Evolutionary conservation across 2,329 filamentous ascomycete genomes (phyloP).

Genomic region (Cordyceps cicadae): DNA sequence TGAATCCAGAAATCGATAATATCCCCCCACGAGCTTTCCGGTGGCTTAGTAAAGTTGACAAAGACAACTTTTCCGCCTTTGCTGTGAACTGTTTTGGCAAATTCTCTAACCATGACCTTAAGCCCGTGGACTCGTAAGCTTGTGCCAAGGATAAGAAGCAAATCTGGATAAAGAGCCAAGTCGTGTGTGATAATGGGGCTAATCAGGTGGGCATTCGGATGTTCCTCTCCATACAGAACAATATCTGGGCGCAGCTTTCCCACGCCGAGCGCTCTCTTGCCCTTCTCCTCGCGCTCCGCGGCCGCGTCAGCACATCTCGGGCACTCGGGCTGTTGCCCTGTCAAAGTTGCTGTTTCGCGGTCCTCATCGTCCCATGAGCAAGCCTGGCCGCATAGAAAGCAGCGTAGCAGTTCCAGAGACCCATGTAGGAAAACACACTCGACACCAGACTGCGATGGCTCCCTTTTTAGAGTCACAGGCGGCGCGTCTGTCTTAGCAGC

Average conservation of each 20-base stretch:
- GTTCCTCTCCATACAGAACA: slow-evolving; percentile 66
- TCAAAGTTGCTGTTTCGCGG: slow-evolving; percentile 48
- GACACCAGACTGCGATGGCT: slow-evolving; percentile 36
- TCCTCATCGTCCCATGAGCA: slow-evolving; percentile 52
- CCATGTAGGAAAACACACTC: slow-evolving; percentile 66
- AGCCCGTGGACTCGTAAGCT: slow-evolving; percentile 63
- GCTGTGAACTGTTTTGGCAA: slow-evolving; percentile 62
- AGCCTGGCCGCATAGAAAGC: slow-evolving; percentile 51
- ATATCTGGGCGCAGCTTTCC: slow-evolving; percentile 64
- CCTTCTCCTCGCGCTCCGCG: slow-evolving; percentile 52
- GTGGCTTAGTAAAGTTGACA: slow-evolving; percentile 64
- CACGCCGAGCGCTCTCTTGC: slow-evolving; percentile 58
- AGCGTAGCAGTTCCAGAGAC: slow-evolving; percentile 56
- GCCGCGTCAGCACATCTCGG: slow-evolving; percentile 57
- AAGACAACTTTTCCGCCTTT: slow-evolving; percentile 62
- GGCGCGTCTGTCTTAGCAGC: slow-evolving; percentile 15
- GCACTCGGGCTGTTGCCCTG: slow-evolving; percentile 59
- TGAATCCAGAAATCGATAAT: slow-evolving; percentile 67
- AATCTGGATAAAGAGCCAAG: slow-evolving; percentile 53
- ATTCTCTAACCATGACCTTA: slow-evolving; percentile 62
- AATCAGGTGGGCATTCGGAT: slow-evolving; percentile 60
- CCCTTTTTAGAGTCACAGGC: slow-evolving; percentile 15
- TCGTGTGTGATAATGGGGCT: slow-evolving; percentile 62
- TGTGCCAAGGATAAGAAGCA: slow-evolving; percentile 63
- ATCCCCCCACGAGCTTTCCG: slow-evolving; percentile 65